Evolutionary conservation across 495 filamentous ascomycete species (phyloP).

Genomic region (Penicillium subrubescens): DNA sequence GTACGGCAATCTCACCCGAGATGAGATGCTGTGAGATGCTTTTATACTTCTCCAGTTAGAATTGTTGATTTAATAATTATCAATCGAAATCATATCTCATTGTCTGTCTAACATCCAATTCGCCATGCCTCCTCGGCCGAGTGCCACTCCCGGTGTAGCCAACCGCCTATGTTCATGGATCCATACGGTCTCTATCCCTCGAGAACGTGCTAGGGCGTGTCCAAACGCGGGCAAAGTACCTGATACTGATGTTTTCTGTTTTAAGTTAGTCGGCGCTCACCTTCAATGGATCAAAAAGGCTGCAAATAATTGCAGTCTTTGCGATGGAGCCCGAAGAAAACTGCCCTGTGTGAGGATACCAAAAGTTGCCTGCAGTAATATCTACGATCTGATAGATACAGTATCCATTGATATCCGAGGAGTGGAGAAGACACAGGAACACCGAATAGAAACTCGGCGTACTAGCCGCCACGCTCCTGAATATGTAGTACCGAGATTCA

Average conservation of each 20-base stretch:
- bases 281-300: constrained; percentile 45
- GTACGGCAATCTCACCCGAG: too few relatives aligned
- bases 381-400: background rate
- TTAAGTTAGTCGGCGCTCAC: constrained; percentile 42
- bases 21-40: background rate
- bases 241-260: constrained; percentile 48
- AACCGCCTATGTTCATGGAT: constrained; percentile 18
- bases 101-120: background rate
- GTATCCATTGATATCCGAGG: background rate
- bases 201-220: constrained; percentile 13
- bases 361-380: constrained; percentile 18
- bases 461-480: constrained; percentile 42
- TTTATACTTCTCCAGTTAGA: background rate
- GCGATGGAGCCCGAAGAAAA: constrained; percentile 41
- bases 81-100: background rate
- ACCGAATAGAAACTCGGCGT: constrained; percentile 21
- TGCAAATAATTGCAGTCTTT: constrained; percentile 30
- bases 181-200: constrained; percentile 1
- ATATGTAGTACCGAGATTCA: constrained; percentile 45
- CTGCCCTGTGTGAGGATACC: constrained; percentile 35
- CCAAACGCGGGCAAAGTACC: constrained; percentile 38
- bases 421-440: background rate
- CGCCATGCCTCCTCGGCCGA: background rate
- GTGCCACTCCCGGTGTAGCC: constrained; percentile 6
- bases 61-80: background rate